phyloP scores from a whole-genome alignment of 2,329 filamentous ascomycete genomes.

The Epichloe glyceriae region DNA sequence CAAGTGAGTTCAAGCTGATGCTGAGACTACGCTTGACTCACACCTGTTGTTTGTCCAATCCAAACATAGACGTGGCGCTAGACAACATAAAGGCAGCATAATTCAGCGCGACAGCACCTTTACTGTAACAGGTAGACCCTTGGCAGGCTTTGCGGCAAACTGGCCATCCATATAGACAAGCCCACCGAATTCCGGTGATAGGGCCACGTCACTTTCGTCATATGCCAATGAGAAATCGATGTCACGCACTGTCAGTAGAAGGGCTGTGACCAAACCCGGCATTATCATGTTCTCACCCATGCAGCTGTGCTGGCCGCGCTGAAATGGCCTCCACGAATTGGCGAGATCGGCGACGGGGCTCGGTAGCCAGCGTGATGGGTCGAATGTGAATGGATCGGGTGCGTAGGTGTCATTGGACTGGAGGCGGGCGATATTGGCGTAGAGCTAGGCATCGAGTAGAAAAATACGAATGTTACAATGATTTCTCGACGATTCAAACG shows the following conservation, averaged over 20 bases:
- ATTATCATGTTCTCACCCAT: slow-evolving; percentile 5
- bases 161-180: slow-evolving; percentile 1
- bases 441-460: background rate
- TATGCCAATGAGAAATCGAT: background rate
- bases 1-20: too few species aligned
- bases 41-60: background rate
- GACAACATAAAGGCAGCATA: background rate
- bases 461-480: background rate
- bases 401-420: background rate
- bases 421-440: background rate
- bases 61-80: background rate
- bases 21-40: too few species aligned
- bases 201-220: background rate
- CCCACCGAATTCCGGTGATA: background rate
- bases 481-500: background rate
- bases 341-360: background rate
- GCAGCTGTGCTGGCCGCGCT: slow-evolving; percentile 2
- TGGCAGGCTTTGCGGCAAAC: slow-evolving; percentile 2
- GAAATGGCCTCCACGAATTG: background rate
- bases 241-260: background rate
- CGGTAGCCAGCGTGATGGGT: slow-evolving; percentile 1
- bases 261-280: background rate
- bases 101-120: background rate
- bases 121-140: slow-evolving; percentile 1
- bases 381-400: background rate